Evolutionary conservation across 176 grass and related monocot species (phyloP).

Genomic region (Phoenix roebelenii): DNA sequence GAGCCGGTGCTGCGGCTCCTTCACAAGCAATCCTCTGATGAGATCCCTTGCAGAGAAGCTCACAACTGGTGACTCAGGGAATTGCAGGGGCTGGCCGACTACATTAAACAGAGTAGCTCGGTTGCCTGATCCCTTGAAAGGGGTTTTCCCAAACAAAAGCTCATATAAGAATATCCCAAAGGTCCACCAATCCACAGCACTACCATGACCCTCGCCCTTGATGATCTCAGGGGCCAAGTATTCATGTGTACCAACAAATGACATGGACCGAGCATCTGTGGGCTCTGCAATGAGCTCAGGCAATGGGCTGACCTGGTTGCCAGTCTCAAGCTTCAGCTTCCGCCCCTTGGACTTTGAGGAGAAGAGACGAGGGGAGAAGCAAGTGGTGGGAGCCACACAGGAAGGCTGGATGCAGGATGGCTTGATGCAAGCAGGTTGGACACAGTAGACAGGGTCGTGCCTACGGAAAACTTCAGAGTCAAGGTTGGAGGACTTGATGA

Average conservation of each 20-base stretch:
- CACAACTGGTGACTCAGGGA: slow-evolving; percentile 55
- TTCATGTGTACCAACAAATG: slow-evolving; percentile 77
- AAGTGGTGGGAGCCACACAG: slow-evolving; percentile 43
- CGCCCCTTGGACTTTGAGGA: slow-evolving; percentile 55
- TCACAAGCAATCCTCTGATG: slow-evolving; percentile 68
- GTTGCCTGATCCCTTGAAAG: slow-evolving; percentile 71
- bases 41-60: slow-evolving; percentile 62
- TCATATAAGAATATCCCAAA: slow-evolving; percentile 86
- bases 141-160: slow-evolving; percentile 67
- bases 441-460: slow-evolving; percentile 42
- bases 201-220: slow-evolving; percentile 77
- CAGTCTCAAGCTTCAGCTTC: slow-evolving; percentile 43
- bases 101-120: slow-evolving; percentile 76
- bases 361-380: slow-evolving; percentile 59
- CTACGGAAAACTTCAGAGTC: slow-evolving; percentile 30
- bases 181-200: slow-evolving; percentile 90
- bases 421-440: slow-evolving; percentile 48
- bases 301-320: slow-evolving; percentile 50
- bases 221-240: slow-evolving; percentile 75
- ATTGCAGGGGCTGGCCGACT: slow-evolving; percentile 57
- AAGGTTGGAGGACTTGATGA: slow-evolving; percentile 50
- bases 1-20: slow-evolving; percentile 68
- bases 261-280: slow-evolving; percentile 76
- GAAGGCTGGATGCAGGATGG: slow-evolving; percentile 59
- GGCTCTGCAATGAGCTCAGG: slow-evolving; percentile 69